Base-by-base conservation (phyloP, 2,329 filamentous ascomycete species). In the Cytospora piceae region DNA sequence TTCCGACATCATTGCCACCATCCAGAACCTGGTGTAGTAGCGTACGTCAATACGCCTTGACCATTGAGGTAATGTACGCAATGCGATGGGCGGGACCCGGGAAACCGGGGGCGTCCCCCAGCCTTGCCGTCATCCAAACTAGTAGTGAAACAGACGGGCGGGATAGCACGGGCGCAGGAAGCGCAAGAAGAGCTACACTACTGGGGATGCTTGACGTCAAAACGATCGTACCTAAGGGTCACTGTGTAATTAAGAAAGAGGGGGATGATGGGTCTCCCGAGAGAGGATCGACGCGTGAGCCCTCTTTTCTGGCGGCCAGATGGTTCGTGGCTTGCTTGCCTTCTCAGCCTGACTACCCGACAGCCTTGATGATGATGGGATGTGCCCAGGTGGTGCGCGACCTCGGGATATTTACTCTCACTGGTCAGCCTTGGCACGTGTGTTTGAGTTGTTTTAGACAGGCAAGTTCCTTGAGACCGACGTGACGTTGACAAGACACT, bases 91-190 rank as follows among this genome's bases (percentile, higher is more conserved):
- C 61, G 7, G 51, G 24, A 52, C 55, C 20, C 15, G 59, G 52
- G 57, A 52, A 32, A 39, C 39, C 14, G n/a, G 27, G 27, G 27
- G 20, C 37, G 53, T 24, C 42, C 54, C 46, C 53, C 61, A 63
- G 46, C 61, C 51, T 58, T 61, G 61, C 58, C 53, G 32, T 46
- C 55, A 52, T 67, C 57, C 39, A 64, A 64, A 67, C 64, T 67
- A 67, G 61, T 39, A 64, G 31, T 64, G 57, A 64, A 67, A 64
- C 57, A 64, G 58, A 57, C 57, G 60, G 65, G 61, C 55, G 29
- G 39, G 39, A 37, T 37, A 37, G 34, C 51, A 57, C 39, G 39
- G 49, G 60, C n/a, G 60, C 29, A 17, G 29, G 17, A 29, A 7
- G 24, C 15, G 37, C 60, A 37, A 34, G 51, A 51, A 39, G 31